Base-by-base conservation (phyloP, 2,329 filamentous ascomycete genomes). In the Sporothrix globosa region DNA sequence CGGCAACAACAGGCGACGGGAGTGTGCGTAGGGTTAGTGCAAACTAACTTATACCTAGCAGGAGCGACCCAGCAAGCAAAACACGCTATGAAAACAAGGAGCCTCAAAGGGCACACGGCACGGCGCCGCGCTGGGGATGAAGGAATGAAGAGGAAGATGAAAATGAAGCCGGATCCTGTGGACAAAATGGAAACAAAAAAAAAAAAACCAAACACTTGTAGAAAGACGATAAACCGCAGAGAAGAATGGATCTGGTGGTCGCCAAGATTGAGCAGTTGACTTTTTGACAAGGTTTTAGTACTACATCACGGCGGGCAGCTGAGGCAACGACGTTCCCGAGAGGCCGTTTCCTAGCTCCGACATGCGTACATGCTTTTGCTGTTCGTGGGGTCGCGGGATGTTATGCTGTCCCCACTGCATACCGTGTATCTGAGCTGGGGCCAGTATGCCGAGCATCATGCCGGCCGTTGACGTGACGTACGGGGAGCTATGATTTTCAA, bases 1-100 rank as follows among this genome's bases (percentile, higher is more conserved):
- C 71, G 72, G 72, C 71, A 71, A 66, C 69, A 41, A 71, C 70
- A 67, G 69, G 70, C 69, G 72, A 60, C 70, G 70, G 70, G 70
- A 72, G 69, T 63, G 48, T 69, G 68, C 72, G 70, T 52, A 67
- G 69, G 65, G 52, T 72, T 73, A 72, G 72, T 66, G 72, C 66
- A 69, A 48, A 34, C 68, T 71, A 44, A 11, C 30, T 65, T 7
- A 44, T 69, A 34, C 39, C 66, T 56, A 56, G 58, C 52, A 70
- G 17, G 21, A 46, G 41, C 58, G 21, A 61, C 11, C 58, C n/a
- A 67, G 17, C 17, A 17, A n/a, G 65, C 63, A 41, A n/a, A 48
- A 58, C n/a, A 21, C 27, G 46, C 46, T 17, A 66, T n/a, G n/a
- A 46, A 34, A 52, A 50, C 19, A 21, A 9, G 14, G 52, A 54